Evolutionary conservation across 352 stramenopile species (phyloP), one percentile per base, ranked within the genome.

Genomic region (Plasmopara halstedii): DNA sequence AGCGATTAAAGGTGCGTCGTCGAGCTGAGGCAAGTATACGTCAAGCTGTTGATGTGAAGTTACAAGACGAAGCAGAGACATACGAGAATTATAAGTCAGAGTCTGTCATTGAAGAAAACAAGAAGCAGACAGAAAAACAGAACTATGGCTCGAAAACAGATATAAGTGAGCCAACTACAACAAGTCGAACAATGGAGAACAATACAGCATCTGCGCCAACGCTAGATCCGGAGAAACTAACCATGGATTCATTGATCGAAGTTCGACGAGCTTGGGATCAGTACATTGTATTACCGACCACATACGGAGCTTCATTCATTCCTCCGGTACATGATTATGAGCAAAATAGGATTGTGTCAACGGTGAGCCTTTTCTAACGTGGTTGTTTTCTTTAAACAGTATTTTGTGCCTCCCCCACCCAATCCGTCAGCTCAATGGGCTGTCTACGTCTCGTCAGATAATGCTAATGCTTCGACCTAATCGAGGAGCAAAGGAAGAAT

Each of bases 391-490:
- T 46, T 23, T 49, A 14, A 36, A 43, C 26, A 83, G 67, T 59
- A 77, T 54, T 83, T 76, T 44, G 55, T 83, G 14, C 37, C 44
- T 14, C 64, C 70, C 1, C 70, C 70, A 46, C 6, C 9, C 2
- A 33, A 45, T 4, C 58, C 67, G 2, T 53, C 58, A 14, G 2
- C 49, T 31, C 41, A 54, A n/a, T 83, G 70, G 70, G 47, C 42
- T 21, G 6, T 32, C 3, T 62, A 62, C 32, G 27, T 42, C 1
- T 25, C n/a, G 0, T 52, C 52, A 13, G 11, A 25, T 2, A 29
- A 23, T 7, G 17, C 34, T 15, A 33, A 23, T 6, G 23, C 17
- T 46, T n/a, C 25, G 13, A 19, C 6, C 41, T 15, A 39, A 53
- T 26, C 42, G 13, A 29, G n/a, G 18, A 33, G 21, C 9, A 36